These are phyloP conservation scores for Rhizophora mangle DNA, from an alignment of 345 rosid genomes.

Conservation along the genomic window DNA sequence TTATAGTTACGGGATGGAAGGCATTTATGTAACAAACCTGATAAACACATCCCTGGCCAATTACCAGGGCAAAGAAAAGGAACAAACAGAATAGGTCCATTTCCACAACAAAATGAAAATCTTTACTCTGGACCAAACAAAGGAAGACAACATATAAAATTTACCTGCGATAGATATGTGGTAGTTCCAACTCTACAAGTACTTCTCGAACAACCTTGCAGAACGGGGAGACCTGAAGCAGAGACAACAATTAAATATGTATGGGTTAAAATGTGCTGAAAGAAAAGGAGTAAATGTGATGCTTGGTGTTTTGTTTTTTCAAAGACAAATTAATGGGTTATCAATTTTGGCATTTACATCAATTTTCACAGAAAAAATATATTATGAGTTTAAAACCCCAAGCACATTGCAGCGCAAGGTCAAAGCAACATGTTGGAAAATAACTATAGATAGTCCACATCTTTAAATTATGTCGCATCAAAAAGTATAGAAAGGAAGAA, in stretches of 20 bases:
- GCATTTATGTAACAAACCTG: neutral
- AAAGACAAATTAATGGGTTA: too few relatives aligned
- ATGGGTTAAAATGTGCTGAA: too few relatives aligned
- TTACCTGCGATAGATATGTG: conserved; percentile 72
- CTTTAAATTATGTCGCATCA: neutral
- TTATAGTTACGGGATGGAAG: neutral
- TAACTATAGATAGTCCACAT: neutral
- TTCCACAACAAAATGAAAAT: neutral
- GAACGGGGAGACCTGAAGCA: conserved; percentile 75
- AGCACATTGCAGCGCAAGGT: conserved; percentile 3
- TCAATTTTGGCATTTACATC: too few relatives aligned
- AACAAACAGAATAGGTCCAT: neutral
- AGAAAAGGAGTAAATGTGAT: too few relatives aligned
- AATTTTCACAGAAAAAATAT: too few relatives aligned
- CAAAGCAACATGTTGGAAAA: neutral
- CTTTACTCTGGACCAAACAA: neutral
- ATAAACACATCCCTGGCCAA: neutral
- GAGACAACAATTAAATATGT: neutral
- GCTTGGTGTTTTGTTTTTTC: too few relatives aligned
- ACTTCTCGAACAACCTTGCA: conserved; percentile 82
- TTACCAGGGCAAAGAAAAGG: neutral
- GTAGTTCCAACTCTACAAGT: conserved; percentile 81
- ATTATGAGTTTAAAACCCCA: neutral
- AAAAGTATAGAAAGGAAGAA: neutral
- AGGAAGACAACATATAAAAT: conserved; percentile 1